These are phyloP conservation scores for Kwoniella mangroviensis DNA, from an alignment of 768 basidiomycete genomes.

Conservation along the genomic window DNA sequence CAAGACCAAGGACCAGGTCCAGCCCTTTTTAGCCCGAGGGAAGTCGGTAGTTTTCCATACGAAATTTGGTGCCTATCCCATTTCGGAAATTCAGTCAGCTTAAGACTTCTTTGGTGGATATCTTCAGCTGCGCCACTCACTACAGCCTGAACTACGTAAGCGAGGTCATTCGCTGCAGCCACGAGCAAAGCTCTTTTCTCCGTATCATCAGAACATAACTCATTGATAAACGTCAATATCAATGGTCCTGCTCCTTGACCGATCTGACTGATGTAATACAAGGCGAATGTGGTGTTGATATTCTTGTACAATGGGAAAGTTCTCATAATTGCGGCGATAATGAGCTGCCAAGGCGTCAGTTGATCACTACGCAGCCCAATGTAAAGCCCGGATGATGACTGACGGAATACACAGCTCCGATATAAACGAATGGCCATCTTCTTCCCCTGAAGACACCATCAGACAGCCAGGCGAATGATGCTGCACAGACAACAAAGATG, in stretches of 20 bases:
- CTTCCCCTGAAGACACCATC: conserved; percentile 41
- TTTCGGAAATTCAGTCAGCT: too few species aligned
- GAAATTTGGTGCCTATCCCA: conserved; percentile 44
- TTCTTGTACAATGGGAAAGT: conserved; percentile 34
- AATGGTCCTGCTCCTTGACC: conserved; percentile 35
- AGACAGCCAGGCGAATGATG: conserved; percentile 38
- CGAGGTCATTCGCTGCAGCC: conserved; percentile 45
- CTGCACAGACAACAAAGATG: conserved; percentile 35
- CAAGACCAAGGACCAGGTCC: conserved; percentile 35
- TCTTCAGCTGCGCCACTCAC: conserved; percentile 23
- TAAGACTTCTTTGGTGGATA: too few species aligned
- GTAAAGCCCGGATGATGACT: background rate
- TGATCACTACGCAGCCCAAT: too few species aligned
- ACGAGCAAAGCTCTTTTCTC: conserved; percentile 46
- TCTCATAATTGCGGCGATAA: conserved; percentile 28
- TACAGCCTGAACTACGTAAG: conserved; percentile 46
- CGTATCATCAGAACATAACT: conserved; percentile 38
- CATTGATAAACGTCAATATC: conserved; percentile 47
- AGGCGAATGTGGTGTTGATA: conserved; percentile 26
- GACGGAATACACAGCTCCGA: conserved; percentile 25
- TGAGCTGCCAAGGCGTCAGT: conserved; percentile 11
- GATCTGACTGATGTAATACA: conserved; percentile 36
- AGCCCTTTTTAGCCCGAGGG: conserved; percentile 46
- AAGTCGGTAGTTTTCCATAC: conserved; percentile 49
- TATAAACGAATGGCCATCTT: conserved; percentile 45